Base-by-base conservation (phyloP, 495 filamentous ascomycete species). In the Xylaria palmicola region DNA sequence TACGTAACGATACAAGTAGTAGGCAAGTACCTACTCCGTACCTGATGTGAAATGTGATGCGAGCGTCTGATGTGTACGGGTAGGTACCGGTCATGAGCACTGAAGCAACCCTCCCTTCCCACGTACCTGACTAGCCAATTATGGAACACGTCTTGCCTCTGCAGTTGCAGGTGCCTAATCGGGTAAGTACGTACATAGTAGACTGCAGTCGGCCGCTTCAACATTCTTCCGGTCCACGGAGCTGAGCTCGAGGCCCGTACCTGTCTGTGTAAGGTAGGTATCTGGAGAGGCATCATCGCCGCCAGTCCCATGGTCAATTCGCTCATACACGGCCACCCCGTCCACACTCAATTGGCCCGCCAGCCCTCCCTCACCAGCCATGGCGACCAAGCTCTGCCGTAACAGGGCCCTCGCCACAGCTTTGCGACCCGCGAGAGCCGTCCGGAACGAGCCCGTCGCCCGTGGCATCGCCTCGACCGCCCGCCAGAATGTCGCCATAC, bases 331-430 rank as follows among this genome's bases (percentile, higher is more conserved):
- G 56, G 59, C 67, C 62, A 68, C 64, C 41, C 69, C 63, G 60
- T 57, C 69, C 62, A 62, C 64, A 55, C 73, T 66, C 77, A 77
- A 80, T 78, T 80, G 77, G 76, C 66, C 63, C 62, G 24, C 54
- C 63, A 54, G 64, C 74, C 64, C 52, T 41, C 50, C 76, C 73
- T 74, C 72, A 70, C 66, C 74, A 81, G 72, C 59, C 74, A 88
- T 88, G 77, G 77, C 87, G 75, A 86, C 85, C 82, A 86, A 84
- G 79, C 72, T 87, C 75, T 82, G 83, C 69, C 77, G 83, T 73
- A 81, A 79, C 59, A 85, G 86, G 70, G 83, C 83, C 58, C 72
- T 88, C 72, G 77, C 82, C 66, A 82, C 83, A 60, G 83, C 83
- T 72, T 70, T 86, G 67, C 79, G 83, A 69, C 79, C 83, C 15